phyloP scores from a whole-genome alignment of 768 basidiomycete species.

The Agrocybe chaxingu region DNA sequence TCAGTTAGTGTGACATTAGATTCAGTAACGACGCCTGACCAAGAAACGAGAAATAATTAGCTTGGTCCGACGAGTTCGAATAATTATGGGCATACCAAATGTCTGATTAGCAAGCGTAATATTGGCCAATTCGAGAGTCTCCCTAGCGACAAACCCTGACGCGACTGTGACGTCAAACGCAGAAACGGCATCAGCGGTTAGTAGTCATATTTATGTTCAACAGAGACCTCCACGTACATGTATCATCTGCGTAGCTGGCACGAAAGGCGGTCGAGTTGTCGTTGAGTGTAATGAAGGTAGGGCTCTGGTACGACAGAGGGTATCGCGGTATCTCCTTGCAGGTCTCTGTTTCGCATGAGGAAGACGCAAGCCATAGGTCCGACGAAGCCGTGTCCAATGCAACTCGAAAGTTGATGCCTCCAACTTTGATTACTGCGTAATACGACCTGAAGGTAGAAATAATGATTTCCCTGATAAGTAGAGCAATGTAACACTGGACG shows the following conservation, averaged over 20 bases:
- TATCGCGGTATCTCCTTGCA: constrained; percentile 67
- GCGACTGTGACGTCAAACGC: constrained; percentile 39
- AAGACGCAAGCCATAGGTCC: constrained; percentile 70
- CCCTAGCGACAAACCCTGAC: constrained; percentile 68
- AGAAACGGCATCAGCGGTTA: not conserved
- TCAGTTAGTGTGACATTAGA: constrained; percentile 63
- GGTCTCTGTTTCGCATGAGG: constrained; percentile 50
- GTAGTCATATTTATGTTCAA: not conserved
- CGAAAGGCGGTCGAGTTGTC: constrained; percentile 59
- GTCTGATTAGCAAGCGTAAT: constrained; percentile 58
- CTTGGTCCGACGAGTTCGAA: not conserved
- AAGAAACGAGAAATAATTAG: constrained; percentile 1
- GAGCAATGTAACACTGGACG: not conserved
- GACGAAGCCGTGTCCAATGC: constrained; percentile 75
- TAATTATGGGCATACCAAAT: constrained; percentile 48
- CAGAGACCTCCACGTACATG: constrained; percentile 42
- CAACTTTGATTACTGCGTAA: constrained; percentile 56
- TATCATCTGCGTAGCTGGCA: constrained; percentile 64
- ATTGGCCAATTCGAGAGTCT: constrained; percentile 58
- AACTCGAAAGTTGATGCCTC: constrained; percentile 63
- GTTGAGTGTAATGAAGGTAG: constrained; percentile 61
- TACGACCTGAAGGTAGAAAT: constrained; percentile 51
- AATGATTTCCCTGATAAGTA: constrained; percentile 1
- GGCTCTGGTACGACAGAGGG: constrained; percentile 63
- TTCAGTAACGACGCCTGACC: constrained; percentile 53